A percentile compares a stretch with the other conserved stretches of the same genome.
phyloP scores from a whole-genome alignment of 495 filamentous ascomycete species.

The Talaromyces wortmannii region DNA sequence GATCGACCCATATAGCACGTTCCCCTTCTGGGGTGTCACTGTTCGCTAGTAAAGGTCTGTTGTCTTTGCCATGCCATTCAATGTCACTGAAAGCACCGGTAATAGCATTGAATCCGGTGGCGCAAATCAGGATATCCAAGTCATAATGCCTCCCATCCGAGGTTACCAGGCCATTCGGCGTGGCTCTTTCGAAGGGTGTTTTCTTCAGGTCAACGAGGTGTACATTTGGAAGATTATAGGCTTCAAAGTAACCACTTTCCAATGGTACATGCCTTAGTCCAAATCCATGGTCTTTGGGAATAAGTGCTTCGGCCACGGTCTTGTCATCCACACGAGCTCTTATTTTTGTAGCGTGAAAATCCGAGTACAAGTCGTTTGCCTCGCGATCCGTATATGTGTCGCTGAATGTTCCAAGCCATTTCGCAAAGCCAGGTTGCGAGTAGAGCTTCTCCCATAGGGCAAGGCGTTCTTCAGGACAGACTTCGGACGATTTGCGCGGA shows the following conservation, averaged over 20 bases:
- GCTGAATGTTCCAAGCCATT: constrained; percentile 20
- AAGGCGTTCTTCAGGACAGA: constrained; percentile 11
- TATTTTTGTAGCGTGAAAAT: constrained; percentile 24
- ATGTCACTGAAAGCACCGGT: constrained; percentile 17
- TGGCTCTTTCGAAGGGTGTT: constrained; percentile 17
- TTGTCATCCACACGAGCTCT: constrained; percentile 19
- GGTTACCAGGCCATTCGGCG: background rate
- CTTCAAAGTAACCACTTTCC: constrained; percentile 27
- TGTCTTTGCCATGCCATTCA: too few relatives aligned
- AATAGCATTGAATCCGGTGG: constrained; percentile 26
- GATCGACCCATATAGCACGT: too few relatives aligned
- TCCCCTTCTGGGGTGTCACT: too few relatives aligned
- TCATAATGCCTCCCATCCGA: constrained; percentile 18
- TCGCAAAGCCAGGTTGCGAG: constrained; percentile 18
- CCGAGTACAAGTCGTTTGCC: constrained; percentile 17
- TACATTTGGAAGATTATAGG: constrained; percentile 27
- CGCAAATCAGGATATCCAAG: constrained; percentile 33
- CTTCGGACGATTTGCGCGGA: constrained; percentile 8
- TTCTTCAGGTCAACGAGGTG: constrained; percentile 21
- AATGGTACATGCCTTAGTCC: constrained; percentile 20
- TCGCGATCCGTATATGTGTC: constrained; percentile 18
- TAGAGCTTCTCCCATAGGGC: constrained; percentile 20
- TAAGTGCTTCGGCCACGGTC: constrained; percentile 17
- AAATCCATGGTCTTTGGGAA: constrained; percentile 21
- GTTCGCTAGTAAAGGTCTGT: too few relatives aligned